Percentiles rank a stretch among this genome's conserved stretches.
Evolutionary conservation across 2,329 filamentous ascomycete species (phyloP).

Genomic region (Aspergillus amoenus): DNA sequence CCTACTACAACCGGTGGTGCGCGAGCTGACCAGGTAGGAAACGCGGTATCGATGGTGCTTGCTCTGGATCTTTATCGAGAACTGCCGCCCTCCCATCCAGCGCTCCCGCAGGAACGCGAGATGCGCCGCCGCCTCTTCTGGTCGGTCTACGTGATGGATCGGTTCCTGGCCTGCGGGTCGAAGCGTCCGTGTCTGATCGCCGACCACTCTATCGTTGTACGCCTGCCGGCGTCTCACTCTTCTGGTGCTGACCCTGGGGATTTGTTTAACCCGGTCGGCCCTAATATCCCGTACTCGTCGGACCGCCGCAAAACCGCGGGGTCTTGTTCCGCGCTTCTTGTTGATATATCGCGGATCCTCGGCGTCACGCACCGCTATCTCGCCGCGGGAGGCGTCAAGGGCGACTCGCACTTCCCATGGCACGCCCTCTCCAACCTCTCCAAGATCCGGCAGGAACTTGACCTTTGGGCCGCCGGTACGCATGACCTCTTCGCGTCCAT

Average conservation of each 20-base stretch:
- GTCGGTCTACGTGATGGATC: constrained; percentile 83
- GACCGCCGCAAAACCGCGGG: constrained; percentile 72
- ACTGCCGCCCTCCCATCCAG: constrained; percentile 61
- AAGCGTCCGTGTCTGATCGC: constrained; percentile 77
- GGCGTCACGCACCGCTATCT: constrained; percentile 82
- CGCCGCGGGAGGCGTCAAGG: constrained; percentile 81
- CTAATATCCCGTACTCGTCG: constrained; percentile 72
- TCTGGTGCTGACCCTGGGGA: constrained; percentile 68
- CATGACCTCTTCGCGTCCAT: constrained; percentile 76
- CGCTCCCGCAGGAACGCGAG: constrained; percentile 69
- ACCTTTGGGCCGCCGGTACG: constrained; percentile 80
- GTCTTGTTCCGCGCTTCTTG: constrained; percentile 76
- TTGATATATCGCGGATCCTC: constrained; percentile 79
- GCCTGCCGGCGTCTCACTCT: constrained; percentile 66
- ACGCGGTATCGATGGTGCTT: constrained; percentile 77
- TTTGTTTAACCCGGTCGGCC: constrained; percentile 74
- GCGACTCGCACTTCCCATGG: constrained; percentile 89
- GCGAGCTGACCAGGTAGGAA: constrained; percentile 50
- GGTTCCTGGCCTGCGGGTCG: constrained; percentile 78
- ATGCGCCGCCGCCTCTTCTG: constrained; percentile 79
- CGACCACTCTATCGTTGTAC: constrained; percentile 72
- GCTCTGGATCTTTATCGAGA: constrained; percentile 80
- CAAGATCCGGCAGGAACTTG: constrained; percentile 80
- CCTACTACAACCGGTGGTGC: neutral
- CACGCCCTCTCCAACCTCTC: constrained; percentile 81